Base-by-base conservation (phyloP, 352 stramenopile species). In the Thalassiosira allenii region DNA sequence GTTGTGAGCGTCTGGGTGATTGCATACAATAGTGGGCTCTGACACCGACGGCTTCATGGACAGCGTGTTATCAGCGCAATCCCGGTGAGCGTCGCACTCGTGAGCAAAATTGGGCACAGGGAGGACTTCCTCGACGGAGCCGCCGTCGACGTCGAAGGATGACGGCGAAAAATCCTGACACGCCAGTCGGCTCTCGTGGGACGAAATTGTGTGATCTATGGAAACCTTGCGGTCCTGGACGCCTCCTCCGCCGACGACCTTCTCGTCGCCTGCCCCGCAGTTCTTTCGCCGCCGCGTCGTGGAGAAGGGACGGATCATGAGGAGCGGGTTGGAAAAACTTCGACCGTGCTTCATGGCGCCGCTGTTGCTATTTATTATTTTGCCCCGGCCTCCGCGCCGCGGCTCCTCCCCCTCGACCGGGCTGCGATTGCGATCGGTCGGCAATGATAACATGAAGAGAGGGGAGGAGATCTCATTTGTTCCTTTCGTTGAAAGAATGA, bases 191-290 rank as follows among this genome's bases (percentile, higher is more conserved):
- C 40, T 40, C 17, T 74, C 71, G 43, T 53, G 34, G 5, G 61
- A 69, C 29, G 53, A 63, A 40, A 80, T 47, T 17, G 73, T 81
- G 25, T 75, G 52, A 37, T 81, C 73, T 44, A 81, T 64, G 0
- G 73, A 81, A 17, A 65, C 43, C 43, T 75, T 81, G 63, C 64
- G 73, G 27, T 12, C 44, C 23, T 68, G 25, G 3, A 30, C 41
- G 2, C 25, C 47, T 5, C 57, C 0, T n/a, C n/a, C n/a, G n/a
- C n/a, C n/a, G n/a, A n/a, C n/a, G n/a, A n/a, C n/a, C 22, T 33
- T 59, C 1, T 22, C 30, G 2, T 34, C 23, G 29, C 33, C n/a
- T 20, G 6, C 14, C 22, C 37, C 14, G 20, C n/a, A 14, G 62
- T 59, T 68, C 58, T 68, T 68, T 40, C 29, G 40, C 41, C 54